A percentile compares a stretch with the other conserved stretches of the same genome.
Conservation (phyloP, 352 stramenopile genomes). For the Elongisporangium undulatum region DNA sequence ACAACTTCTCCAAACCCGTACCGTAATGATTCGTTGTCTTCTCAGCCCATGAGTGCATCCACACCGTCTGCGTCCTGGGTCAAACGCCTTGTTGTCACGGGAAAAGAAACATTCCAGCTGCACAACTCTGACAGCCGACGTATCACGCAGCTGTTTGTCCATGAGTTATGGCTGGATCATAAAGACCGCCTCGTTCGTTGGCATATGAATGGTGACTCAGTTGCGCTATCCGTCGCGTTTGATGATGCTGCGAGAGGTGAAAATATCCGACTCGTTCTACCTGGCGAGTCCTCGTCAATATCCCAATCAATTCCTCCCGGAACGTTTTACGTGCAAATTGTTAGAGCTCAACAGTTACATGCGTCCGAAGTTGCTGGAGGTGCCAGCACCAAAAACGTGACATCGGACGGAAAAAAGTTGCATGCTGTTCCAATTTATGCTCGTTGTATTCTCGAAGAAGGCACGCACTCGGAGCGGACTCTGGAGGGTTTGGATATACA, state of each 20-base stretch:
- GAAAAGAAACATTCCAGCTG: constrained; percentile 80
- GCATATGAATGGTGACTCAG: constrained; percentile 80
- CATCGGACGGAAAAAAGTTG: constrained; percentile 30
- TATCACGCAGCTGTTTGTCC: constrained; percentile 81
- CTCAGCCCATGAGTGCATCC: constrained; percentile 17
- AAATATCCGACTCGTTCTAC: constrained; percentile 75
- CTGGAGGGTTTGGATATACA: constrained; percentile 57
- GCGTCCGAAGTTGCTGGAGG: constrained; percentile 21
- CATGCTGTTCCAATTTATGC: constrained; percentile 52
- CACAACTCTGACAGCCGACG: constrained; percentile 48
- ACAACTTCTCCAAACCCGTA: constrained; percentile 22
- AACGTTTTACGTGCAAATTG: constrained; percentile 80
- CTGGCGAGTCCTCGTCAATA: constrained; percentile 68
- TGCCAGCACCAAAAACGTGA: background rate
- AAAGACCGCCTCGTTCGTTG: constrained; percentile 80
- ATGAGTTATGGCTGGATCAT: constrained; percentile 83
- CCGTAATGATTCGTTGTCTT: background rate
- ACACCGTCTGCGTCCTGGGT: constrained; percentile 62
- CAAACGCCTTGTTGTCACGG: constrained; percentile 71
- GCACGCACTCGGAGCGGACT: constrained; percentile 67
- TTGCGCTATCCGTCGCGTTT: constrained; percentile 77
- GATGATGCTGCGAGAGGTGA: constrained; percentile 60
- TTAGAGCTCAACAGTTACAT: constrained; percentile 63
- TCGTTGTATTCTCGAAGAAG: constrained; percentile 72
- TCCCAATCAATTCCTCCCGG: constrained; percentile 67